These are phyloP conservation scores for Trichoderma orchidacearum DNA, from an alignment of 495 filamentous ascomycete genomes.

Conservation along the genomic window DNA sequence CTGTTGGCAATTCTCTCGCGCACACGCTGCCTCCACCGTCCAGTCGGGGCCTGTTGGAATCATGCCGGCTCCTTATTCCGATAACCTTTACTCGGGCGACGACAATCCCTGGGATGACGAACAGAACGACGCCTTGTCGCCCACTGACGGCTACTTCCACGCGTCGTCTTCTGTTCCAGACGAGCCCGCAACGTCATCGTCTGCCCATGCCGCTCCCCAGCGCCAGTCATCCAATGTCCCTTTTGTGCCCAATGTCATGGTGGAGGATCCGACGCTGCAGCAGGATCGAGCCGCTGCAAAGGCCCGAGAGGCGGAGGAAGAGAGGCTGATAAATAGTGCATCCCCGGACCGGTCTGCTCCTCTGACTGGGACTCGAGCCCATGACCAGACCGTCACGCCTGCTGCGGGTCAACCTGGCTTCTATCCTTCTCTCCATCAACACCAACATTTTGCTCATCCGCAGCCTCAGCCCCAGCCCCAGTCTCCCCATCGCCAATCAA, in stretches of 20 bases:
- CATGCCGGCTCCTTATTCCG: slow-evolving; percentile 24
- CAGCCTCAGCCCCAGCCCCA: neutral
- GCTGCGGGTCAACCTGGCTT: neutral
- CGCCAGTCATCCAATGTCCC: slow-evolving; percentile 20
- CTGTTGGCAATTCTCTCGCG: too few species aligned
- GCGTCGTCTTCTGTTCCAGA: slow-evolving; percentile 7
- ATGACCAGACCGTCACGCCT: neutral
- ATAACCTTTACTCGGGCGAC: slow-evolving; percentile 29
- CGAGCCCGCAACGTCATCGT: neutral
- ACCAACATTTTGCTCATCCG: neutral
- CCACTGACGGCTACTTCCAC: slow-evolving; percentile 29
- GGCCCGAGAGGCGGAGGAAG: slow-evolving; percentile 22
- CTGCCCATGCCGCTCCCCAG: neutral
- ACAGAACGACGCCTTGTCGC: slow-evolving; percentile 17
- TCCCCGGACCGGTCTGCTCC: neutral
- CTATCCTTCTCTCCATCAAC: neutral
- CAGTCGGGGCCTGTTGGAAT: too few species aligned
- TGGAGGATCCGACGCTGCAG: slow-evolving; percentile 25
- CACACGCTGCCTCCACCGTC: too few species aligned
- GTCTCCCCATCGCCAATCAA: neutral
- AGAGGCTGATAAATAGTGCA: slow-evolving; percentile 9
- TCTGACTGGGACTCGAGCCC: neutral
- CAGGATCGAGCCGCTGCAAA: slow-evolving; percentile 20
- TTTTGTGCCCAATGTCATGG: slow-evolving; percentile 24
- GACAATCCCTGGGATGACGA: slow-evolving; percentile 2